A percentile compares a stretch with the other conserved stretches of the same genome.
phyloP scores from a whole-genome alignment of 2,329 filamentous ascomycete genomes.

The Emmonsiellopsis sp. region DNA sequence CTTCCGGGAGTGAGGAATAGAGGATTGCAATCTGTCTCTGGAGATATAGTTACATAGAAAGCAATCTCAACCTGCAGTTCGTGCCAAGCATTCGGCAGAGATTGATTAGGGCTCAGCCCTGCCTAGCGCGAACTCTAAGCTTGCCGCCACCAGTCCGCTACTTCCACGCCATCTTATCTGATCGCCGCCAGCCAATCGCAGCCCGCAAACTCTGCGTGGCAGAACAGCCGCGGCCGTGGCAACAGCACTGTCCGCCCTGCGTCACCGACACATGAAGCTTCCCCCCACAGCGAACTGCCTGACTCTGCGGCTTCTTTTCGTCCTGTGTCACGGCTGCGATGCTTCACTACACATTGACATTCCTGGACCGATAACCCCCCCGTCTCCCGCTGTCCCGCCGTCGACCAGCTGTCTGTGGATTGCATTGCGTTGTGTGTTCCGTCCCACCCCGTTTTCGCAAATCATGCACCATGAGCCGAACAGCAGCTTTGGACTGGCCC shows the following conservation, averaged over 20 bases:
- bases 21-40: no score
- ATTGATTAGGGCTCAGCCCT: slow-evolving; percentile 1
- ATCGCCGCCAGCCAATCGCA: not conserved
- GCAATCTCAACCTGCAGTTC: no score
- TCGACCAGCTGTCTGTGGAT: no score
- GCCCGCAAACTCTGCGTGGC: no score
- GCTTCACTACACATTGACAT: not conserved
- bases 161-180: not conserved
- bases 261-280: not conserved
- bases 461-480: slow-evolving; percentile 5
- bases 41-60: no score
- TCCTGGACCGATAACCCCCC: not conserved
- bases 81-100: not conserved
- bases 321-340: not conserved
- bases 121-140: not conserved
- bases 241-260: not conserved
- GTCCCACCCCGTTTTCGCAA: not conserved
- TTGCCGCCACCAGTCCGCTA: not conserved
- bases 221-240: not conserved
- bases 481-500: slow-evolving; percentile 1
- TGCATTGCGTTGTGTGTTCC: no score
- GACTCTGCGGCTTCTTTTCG: no score
- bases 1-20: no score
- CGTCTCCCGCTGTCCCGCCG: not conserved
- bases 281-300: not conserved